Percentiles rank a stretch among this genome's conserved stretches.
Evolutionary conservation across 768 basidiomycete species (phyloP).

Genomic region (Lentinula sp.): DNA sequence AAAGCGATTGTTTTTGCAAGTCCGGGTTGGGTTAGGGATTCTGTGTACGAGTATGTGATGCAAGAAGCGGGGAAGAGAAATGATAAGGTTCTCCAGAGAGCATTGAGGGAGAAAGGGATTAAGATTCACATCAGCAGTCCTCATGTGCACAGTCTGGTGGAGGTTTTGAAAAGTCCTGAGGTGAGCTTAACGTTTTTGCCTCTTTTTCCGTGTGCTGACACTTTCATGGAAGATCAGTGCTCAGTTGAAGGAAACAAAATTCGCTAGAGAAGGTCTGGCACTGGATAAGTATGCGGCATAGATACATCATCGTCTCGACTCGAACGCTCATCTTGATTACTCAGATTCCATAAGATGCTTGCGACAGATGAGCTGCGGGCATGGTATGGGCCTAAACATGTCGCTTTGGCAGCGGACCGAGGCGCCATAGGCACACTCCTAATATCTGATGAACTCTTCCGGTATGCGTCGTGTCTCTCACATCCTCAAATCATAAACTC

Average conservation of each 20-base stretch:
- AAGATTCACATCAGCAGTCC: constrained; percentile 89
- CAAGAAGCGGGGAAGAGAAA: constrained; percentile 73
- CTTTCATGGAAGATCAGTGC: constrained; percentile 46
- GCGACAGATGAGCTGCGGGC: constrained; percentile 91
- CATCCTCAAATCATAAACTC: neutral
- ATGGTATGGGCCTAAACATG: constrained; percentile 98
- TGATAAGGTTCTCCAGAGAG: constrained; percentile 77
- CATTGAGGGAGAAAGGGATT: constrained; percentile 75
- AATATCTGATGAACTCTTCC: constrained; percentile 92
- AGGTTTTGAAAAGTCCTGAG: constrained; percentile 92
- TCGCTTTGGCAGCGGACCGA: constrained; percentile 83
- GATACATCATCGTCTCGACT: neutral
- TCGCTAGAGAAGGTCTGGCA: constrained; percentile 87
- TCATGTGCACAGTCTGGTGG: constrained; percentile 93
- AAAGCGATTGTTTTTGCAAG: constrained; percentile 94
- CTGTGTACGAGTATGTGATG: constrained; percentile 79
- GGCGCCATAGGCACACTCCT: constrained; percentile 92
- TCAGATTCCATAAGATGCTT: constrained; percentile 97
- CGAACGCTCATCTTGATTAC: neutral
- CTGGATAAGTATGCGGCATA: constrained; percentile 62
- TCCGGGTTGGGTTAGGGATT: constrained; percentile 93
- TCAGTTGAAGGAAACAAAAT: constrained; percentile 91
- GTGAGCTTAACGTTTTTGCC: constrained; percentile 32
- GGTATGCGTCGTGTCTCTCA: constrained; percentile 39
- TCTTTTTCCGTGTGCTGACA: neutral